Evolutionary conservation across 768 basidiomycete genomes (phyloP).

Genomic region (Phaffia australis): DNA sequence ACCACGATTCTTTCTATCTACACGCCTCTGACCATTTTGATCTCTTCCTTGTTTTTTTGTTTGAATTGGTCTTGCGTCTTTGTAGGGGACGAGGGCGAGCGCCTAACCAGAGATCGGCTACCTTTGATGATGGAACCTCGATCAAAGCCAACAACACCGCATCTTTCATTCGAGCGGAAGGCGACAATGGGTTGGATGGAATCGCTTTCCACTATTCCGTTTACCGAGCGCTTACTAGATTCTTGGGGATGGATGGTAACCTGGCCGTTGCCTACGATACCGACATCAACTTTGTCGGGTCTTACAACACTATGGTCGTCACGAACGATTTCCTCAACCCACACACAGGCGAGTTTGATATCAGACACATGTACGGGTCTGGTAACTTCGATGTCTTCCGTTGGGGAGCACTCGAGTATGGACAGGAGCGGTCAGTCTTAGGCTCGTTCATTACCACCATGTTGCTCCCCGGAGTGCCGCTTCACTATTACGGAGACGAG

Average conservation of each 20-base stretch:
- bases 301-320: conserved; percentile 77
- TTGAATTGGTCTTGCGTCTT: neutral
- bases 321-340: conserved; percentile 77
- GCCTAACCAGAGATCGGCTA: conserved; percentile 55
- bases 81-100: conserved; percentile 78
- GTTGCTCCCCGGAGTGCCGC: conserved; percentile 74
- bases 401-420: conserved; percentile 81
- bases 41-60: neutral
- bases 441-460: conserved; percentile 67
- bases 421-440: conserved; percentile 62
- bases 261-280: conserved; percentile 80
- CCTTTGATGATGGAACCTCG: conserved; percentile 60
- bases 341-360: conserved; percentile 55
- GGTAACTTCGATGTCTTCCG: conserved; percentile 91
- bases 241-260: conserved; percentile 94
- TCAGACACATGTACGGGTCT: conserved; percentile 80
- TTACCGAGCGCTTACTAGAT: conserved; percentile 73
- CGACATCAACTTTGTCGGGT: conserved; percentile 66
- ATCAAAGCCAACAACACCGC: conserved; percentile 48
- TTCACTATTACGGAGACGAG: conserved; percentile 86
- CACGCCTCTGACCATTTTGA: neutral
- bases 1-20: neutral
- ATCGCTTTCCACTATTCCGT: conserved; percentile 91
- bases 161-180: conserved; percentile 66
- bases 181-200: conserved; percentile 56